Conservation (phyloP, 2,329 filamentous ascomycete genomes). For the Sclerotinia trifoliorum region DNA sequence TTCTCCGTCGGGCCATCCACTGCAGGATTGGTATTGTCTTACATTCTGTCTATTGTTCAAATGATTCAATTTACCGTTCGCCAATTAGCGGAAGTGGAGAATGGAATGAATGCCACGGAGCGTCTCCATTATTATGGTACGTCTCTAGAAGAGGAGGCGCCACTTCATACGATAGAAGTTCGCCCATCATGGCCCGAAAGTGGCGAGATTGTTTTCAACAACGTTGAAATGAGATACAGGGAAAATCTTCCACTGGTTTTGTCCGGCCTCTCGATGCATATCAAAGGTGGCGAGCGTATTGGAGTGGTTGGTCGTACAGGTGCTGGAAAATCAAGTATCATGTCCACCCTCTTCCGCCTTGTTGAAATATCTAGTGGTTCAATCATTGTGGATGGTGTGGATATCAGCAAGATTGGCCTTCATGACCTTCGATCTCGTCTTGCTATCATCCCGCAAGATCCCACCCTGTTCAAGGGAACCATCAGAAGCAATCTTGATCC, state of each 20-base stretch:
- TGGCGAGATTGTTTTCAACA: constrained; percentile 74
- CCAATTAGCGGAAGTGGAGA: constrained; percentile 92
- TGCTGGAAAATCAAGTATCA: constrained; percentile 80
- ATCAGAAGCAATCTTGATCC: constrained; percentile 78
- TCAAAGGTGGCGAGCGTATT: constrained; percentile 73
- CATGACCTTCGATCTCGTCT: constrained; percentile 73
- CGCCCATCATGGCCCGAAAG: constrained; percentile 78
- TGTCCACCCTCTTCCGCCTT: constrained; percentile 77
- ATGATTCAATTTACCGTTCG: constrained; percentile 96
- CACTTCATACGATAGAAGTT: constrained; percentile 72
- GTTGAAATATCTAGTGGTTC: constrained; percentile 62
- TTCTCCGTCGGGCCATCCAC: constrained; percentile 84
- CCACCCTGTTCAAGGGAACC: constrained; percentile 78
- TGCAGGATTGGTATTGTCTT: constrained; percentile 83
- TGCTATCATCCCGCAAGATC: constrained; percentile 82
- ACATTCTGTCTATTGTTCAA: constrained; percentile 89
- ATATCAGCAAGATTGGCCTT: constrained; percentile 72
- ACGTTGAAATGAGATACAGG: constrained; percentile 78
- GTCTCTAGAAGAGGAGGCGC: constrained; percentile 83
- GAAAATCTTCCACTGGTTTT: constrained; percentile 70
- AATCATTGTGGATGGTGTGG: constrained; percentile 64
- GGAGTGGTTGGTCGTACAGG: constrained; percentile 80
- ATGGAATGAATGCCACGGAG: constrained; percentile 97
- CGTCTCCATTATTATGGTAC: constrained; percentile 87
- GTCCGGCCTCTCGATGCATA: constrained; percentile 67